phyloP scores from a whole-genome alignment of 2,329 filamentous ascomycete species.

The Setomelanomma holmii region DNA sequence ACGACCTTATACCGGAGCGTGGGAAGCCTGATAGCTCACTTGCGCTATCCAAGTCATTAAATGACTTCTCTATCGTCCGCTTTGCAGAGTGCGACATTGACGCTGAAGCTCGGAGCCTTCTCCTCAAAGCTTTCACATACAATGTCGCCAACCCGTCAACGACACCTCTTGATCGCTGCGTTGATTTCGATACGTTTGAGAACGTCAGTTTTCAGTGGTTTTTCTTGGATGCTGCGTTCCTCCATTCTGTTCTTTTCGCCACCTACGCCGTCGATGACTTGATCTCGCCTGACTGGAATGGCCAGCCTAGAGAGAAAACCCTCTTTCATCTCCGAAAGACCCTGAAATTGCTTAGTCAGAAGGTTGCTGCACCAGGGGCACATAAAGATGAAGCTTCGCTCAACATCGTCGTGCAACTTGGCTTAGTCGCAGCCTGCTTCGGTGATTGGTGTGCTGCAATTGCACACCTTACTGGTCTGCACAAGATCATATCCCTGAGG shows the following conservation, averaged over 20 bases:
- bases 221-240: conserved; percentile 14
- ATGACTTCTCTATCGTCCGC: conserved; percentile 4
- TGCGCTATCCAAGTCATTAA: not conserved
- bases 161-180: conserved; percentile 14
- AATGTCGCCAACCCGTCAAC: conserved; percentile 6
- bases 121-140: conserved; percentile 13
- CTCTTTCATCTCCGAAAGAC: conserved; percentile 16
- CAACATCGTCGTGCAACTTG: conserved; percentile 19
- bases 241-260: conserved; percentile 13
- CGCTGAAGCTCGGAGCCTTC: not conserved
- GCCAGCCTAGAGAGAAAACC: conserved; percentile 11
- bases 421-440: conserved; percentile 15
- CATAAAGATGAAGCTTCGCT: conserved; percentile 14
- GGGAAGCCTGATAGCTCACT: not conserved
- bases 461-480: conserved; percentile 18
- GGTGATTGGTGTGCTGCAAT: conserved; percentile 16
- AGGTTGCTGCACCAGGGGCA: conserved; percentile 5
- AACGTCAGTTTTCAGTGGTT: conserved; percentile 9
- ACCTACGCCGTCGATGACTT: conserved; percentile 18
- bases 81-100: conserved; percentile 9
- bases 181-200: conserved; percentile 15
- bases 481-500: conserved; percentile 17
- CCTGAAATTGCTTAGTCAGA: conserved; percentile 10
- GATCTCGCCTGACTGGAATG: conserved; percentile 1
- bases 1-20: not conserved